Evolutionary conservation across 2,329 filamentous ascomycete species (phyloP).

Genomic region (Chaetothyriales sp.): DNA sequence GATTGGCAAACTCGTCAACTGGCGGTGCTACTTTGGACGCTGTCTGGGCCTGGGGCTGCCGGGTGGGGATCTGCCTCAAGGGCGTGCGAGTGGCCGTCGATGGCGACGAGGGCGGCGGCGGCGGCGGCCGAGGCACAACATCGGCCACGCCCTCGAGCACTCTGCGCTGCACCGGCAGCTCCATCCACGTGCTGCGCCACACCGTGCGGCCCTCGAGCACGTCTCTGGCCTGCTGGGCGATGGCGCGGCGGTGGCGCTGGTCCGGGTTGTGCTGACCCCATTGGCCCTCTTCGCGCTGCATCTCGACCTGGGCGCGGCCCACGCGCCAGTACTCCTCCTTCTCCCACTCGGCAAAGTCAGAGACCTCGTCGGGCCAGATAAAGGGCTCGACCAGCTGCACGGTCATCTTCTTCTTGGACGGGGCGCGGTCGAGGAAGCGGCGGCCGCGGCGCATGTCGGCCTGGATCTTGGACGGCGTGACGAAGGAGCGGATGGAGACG

Average conservation of each 20-base stretch:
- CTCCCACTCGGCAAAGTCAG: conserved; percentile 51
- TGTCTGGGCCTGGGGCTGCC: too few relatives aligned
- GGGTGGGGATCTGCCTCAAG: too few relatives aligned
- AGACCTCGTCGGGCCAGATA: conserved; percentile 63
- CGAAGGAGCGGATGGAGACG: conserved; percentile 60
- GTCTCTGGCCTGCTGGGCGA: conserved; percentile 48
- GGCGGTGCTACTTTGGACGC: too few relatives aligned
- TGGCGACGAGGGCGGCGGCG: too few relatives aligned
- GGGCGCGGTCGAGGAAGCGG: conserved; percentile 38
- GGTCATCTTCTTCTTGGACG: conserved; percentile 79
- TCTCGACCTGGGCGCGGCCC: conserved; percentile 30
- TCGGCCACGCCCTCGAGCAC: conserved; percentile 5
- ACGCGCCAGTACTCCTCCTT: conserved; percentile 43
- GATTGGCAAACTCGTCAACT: too few relatives aligned
- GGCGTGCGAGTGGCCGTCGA: too few relatives aligned
- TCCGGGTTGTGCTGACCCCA: conserved; percentile 28
- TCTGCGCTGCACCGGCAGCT: conserved; percentile 15
- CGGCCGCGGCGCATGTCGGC: not conserved
- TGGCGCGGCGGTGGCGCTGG: conserved; percentile 30
- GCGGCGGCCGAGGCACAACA: not conserved
- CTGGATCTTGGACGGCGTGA: conserved; percentile 48
- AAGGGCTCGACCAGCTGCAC: conserved; percentile 81
- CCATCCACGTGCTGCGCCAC: conserved; percentile 44
- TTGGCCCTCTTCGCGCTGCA: conserved; percentile 24
- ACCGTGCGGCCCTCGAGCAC: conserved; percentile 46